Base-by-base conservation (phyloP, 345 rosid genomes). In the Gossypium rotundifolium region DNA sequence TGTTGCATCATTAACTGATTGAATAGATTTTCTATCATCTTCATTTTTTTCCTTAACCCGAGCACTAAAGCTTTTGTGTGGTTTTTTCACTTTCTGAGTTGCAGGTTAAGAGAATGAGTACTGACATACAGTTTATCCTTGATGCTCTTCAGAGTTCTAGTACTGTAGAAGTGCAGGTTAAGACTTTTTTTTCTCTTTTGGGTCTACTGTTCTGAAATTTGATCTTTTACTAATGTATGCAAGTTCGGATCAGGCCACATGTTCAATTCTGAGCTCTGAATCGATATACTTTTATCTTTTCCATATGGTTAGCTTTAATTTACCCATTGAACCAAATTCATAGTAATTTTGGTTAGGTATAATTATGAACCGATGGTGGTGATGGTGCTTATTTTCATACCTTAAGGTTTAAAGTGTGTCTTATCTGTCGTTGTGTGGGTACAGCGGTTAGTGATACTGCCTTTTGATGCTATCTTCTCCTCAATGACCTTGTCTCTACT, bases 31-130 rank as follows among this genome's bases (percentile, higher is more conserved):
- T 52, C 38, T 9, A 7, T 57, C 45, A 16, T 25, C 22, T 23
- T 60, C 9, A 20, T 45, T 58, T 33, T 49, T 73, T 9, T 16
- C 23, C 29, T 8, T 59, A 60, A n/a, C 25, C 12, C 22, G 10
- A 61, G 66, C 27, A 45, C 45, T 53, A 69, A 69, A 49, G 17
- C 73, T 51, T 69, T 70, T 51, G 61, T 11, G 17, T 52, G 27
- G 7, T n/a, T 70, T n/a, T 70, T 69, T 51, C 25, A 79, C 67
- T 42, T 80, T 49, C 60, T 80, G 65, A 65, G 63, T 81, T 51
- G 61, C 95, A 96, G 99, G 87, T 96, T 74, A 93, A 88, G 82
- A 81, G 80, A 82, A 90, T 96, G 99, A 84, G 92, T 70, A 82
- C 85, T 23, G 96, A 96, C 79, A 73, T 90, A 57, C 83, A 65